Conservation (phyloP, 805 yeast genomes). For the Suhomyces xylopsoci region DNA sequence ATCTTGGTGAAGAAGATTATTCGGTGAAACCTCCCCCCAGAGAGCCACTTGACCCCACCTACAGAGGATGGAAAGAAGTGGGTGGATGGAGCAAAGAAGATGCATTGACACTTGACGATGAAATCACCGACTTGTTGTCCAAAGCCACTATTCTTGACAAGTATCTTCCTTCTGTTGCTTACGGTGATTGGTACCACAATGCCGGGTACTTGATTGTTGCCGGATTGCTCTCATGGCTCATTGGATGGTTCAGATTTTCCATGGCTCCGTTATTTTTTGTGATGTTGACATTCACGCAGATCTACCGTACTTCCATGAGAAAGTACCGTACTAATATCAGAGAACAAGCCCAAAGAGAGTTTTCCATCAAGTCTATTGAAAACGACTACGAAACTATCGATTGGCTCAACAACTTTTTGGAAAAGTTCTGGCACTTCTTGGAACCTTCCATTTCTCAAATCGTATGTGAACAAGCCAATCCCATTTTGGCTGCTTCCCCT, state of each 20-base stretch:
- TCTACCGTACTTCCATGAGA: conserved; percentile 81
- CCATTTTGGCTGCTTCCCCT: conserved; percentile 72
- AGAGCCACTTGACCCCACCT: conserved; percentile 59
- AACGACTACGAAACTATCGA: conserved; percentile 91
- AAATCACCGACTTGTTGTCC: conserved; percentile 63
- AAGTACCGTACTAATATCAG: conserved; percentile 72
- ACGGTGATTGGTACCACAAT: conserved; percentile 97
- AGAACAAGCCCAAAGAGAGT: conserved; percentile 81
- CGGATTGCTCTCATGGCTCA: conserved; percentile 68
- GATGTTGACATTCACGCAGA: conserved; percentile 56
- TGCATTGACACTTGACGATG: conserved; percentile 63
- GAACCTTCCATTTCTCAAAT: conserved; percentile 88
- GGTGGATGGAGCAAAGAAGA: conserved; percentile 81
- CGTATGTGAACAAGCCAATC: conserved; percentile 82
- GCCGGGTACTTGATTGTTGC: conserved; percentile 68
- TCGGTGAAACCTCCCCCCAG: conserved; percentile 43
- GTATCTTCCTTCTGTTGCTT: conserved; percentile 67
- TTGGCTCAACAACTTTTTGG: conserved; percentile 88
- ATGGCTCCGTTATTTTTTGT: conserved; percentile 80
- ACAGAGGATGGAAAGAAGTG: conserved; percentile 92
- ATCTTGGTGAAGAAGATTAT: conserved; percentile 31
- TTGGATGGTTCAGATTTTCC: conserved; percentile 76
- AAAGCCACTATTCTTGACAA: conserved; percentile 73
- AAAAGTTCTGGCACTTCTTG: conserved; percentile 86
- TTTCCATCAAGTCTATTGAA: conserved; percentile 76